Percentiles rank a stretch among this genome's conserved stretches.
These are phyloP conservation scores for Phytophthora lateralis DNA, from an alignment of 352 stramenopile genomes.

Conservation along the genomic window DNA sequence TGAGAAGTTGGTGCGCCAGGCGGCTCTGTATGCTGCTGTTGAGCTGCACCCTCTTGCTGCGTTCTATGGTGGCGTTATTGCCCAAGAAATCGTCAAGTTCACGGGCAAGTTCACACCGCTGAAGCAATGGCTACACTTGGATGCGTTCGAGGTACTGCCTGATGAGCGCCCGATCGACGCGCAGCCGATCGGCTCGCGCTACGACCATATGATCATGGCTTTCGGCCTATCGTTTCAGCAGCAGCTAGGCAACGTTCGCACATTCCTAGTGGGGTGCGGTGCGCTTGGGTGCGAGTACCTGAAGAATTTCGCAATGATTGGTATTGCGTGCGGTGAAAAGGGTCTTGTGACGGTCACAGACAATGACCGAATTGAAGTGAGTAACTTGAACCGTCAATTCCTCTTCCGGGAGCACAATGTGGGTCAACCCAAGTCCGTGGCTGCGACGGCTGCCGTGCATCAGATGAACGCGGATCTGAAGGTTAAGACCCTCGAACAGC, in stretches of 20 bases:
- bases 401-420: constrained; percentile 89
- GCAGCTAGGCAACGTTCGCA: constrained; percentile 67
- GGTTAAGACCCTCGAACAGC: constrained; percentile 82
- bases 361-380: constrained; percentile 90
- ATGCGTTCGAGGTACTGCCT: constrained; percentile 82
- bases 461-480: constrained; percentile 80
- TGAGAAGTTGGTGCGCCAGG: constrained; percentile 65
- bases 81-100: constrained; percentile 90
- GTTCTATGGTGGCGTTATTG: constrained; percentile 83
- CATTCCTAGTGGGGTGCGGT: constrained; percentile 84
- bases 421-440: constrained; percentile 83
- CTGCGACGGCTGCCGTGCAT: constrained; percentile 72
- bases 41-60: constrained; percentile 84
- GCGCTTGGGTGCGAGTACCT: constrained; percentile 86
- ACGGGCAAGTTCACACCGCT: constrained; percentile 87
- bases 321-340: constrained; percentile 75
- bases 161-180: constrained; percentile 61
- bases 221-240: constrained; percentile 79
- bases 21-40: constrained; percentile 59
- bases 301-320: constrained; percentile 90
- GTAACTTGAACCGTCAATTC: constrained; percentile 89
- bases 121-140: constrained; percentile 87
- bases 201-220: constrained; percentile 80
- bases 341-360: constrained; percentile 84
- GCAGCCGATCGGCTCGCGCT: constrained; percentile 65